Evolutionary conservation across 2,329 filamentous ascomycete genomes (phyloP).

Genomic region (Clarireedia homoeocarpa): DNA sequence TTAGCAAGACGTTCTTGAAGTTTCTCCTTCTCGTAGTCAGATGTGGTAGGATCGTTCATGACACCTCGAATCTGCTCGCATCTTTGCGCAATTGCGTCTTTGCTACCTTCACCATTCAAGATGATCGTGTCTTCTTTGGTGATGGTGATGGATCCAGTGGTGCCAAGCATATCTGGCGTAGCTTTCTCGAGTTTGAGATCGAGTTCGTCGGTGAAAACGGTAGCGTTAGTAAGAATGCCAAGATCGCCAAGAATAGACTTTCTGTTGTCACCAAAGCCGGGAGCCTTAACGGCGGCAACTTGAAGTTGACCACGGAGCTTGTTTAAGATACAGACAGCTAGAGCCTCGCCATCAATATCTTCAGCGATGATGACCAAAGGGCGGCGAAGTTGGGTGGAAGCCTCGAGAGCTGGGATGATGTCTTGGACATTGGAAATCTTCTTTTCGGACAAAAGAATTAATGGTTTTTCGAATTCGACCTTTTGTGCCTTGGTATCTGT

Average conservation of each 20-base stretch:
- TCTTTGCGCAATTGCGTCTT: conserved; percentile 87
- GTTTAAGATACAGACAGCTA: conserved; percentile 98
- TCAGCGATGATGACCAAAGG: conserved; percentile 98
- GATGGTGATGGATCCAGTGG: conserved; percentile 97
- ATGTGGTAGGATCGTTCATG: conserved; percentile 87
- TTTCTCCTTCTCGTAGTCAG: conserved; percentile 99
- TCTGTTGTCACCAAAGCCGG: conserved; percentile 99
- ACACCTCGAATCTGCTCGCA: conserved; percentile 99
- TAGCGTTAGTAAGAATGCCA: conserved; percentile 90
- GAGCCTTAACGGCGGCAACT: conserved; percentile 96
- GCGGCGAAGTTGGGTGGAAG: conserved; percentile 88
- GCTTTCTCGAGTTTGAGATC: conserved; percentile 99
- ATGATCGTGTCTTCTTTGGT: conserved; percentile 99
- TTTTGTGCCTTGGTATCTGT: conserved; percentile 98
- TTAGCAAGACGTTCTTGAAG: conserved; percentile 99
- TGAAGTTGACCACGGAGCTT: conserved; percentile 99
- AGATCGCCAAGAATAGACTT: conserved; percentile 99
- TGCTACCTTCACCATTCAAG: conserved; percentile 91
- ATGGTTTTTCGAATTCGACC: conserved; percentile 98
- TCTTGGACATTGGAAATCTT: conserved; percentile 99
- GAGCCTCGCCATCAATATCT: conserved; percentile 97
- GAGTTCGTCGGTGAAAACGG: conserved; percentile 96
- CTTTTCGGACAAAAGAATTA: conserved; percentile 98
- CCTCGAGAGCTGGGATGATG: conserved; percentile 96
- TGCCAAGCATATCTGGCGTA: conserved; percentile 90